These are phyloP conservation scores for Cymbidium sinense DNA, from an alignment of 106 monocot species.

Conservation along the genomic window DNA sequence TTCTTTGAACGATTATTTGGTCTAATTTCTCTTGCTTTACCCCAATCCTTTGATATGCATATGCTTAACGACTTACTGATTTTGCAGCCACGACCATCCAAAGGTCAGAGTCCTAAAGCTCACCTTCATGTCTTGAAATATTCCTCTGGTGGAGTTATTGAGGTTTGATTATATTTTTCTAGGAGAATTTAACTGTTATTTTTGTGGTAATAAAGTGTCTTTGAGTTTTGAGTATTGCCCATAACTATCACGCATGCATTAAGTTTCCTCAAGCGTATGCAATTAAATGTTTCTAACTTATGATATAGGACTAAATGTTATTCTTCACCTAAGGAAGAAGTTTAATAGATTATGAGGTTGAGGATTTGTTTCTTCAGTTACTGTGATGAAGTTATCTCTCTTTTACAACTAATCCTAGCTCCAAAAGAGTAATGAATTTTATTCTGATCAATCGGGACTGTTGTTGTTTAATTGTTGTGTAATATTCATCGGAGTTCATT, in stretches of 20 bases:
- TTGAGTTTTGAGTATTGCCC: background rate
- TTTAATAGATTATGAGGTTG: background rate
- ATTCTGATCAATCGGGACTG: background rate
- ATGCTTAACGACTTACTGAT: background rate
- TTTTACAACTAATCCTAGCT: background rate
- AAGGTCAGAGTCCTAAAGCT: slow-evolving; percentile 57
- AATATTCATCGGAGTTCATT: background rate
- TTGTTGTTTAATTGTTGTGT: background rate
- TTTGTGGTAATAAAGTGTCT: background rate
- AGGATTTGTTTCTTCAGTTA: background rate
- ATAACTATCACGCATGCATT: background rate
- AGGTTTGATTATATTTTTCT: slow-evolving; percentile 40
- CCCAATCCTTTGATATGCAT: background rate
- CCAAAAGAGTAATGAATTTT: background rate
- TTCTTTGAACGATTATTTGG: background rate
- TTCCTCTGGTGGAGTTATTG: slow-evolving; percentile 82
- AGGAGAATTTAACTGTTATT: slow-evolving; percentile 2
- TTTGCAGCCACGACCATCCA: slow-evolving; percentile 60
- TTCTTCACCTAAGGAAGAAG: background rate
- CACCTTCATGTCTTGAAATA: slow-evolving; percentile 83
- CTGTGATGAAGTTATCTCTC: background rate
- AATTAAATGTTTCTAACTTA: background rate
- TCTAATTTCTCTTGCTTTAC: background rate
- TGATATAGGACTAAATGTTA: background rate
- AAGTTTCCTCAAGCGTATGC: background rate